Conservation (phyloP, 805 yeast genomes). For the Starmerella riodocensis region DNA sequence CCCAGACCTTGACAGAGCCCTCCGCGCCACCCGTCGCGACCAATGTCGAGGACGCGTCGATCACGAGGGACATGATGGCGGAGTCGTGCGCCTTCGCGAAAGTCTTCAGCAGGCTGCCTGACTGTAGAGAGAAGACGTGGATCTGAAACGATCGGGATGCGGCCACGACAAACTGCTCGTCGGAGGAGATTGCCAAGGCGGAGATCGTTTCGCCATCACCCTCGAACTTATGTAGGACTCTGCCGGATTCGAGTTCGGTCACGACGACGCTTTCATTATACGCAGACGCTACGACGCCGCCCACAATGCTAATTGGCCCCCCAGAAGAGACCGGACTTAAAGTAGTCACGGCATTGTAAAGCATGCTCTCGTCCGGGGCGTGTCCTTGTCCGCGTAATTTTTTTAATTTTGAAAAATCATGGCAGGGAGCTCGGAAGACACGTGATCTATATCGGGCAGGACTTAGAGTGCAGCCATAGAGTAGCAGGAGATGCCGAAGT, state of each 20-base stretch:
- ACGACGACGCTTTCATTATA: slow-evolving; percentile 63
- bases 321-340: slow-evolving; percentile 80
- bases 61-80: slow-evolving; percentile 66
- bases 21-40: slow-evolving; percentile 93
- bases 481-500: no score
- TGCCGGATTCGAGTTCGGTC: slow-evolving; percentile 47
- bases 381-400: no score
- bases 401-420: neutral
- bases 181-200: slow-evolving; percentile 61
- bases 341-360: slow-evolving; percentile 18
- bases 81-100: slow-evolving; percentile 39
- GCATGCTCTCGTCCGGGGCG: slow-evolving; percentile 10
- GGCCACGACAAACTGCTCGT: slow-evolving; percentile 54
- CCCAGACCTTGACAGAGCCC: slow-evolving; percentile 85
- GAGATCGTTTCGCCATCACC: slow-evolving; percentile 82
- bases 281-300: slow-evolving; percentile 60
- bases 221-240: slow-evolving; percentile 45
- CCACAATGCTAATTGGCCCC: slow-evolving; percentile 61
- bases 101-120: slow-evolving; percentile 8
- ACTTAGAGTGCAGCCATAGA: no score
- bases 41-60: slow-evolving; percentile 69
- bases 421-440: no score
- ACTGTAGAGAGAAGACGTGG: slow-evolving; percentile 38
- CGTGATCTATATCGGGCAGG: no score
- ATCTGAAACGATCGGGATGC: slow-evolving; percentile 77